Evolutionary conservation across 2,329 filamentous ascomycete species (phyloP).

Genomic region (Verticillium klebahnii): DNA sequence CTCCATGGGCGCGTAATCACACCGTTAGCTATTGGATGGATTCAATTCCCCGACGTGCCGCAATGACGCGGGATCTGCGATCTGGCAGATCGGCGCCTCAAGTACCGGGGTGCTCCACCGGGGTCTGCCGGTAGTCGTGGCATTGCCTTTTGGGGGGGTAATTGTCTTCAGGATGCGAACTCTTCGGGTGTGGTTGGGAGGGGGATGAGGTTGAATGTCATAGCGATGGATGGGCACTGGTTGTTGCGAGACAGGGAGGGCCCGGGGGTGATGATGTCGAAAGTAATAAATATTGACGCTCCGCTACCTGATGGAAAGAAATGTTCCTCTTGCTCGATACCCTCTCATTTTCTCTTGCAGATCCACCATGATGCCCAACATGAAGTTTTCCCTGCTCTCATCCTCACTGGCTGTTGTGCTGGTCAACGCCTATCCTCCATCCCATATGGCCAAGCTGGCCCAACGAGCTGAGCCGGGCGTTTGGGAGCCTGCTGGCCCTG

Average conservation of each 20-base stretch:
- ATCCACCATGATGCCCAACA: neutral
- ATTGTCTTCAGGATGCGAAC: neutral
- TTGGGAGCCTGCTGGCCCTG: conserved; percentile 2
- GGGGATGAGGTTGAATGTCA: neutral
- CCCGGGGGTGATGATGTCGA: neutral
- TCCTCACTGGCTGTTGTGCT: neutral
- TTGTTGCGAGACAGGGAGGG: neutral
- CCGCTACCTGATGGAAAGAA: neutral
- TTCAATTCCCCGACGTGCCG: neutral
- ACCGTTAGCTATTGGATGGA: neutral
- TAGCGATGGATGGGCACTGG: neutral
- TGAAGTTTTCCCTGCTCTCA: neutral
- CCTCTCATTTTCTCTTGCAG: neutral
- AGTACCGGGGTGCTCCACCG: neutral
- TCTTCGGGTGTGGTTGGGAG: neutral
- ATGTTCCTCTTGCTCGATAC: neutral
- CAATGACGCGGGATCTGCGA: neutral
- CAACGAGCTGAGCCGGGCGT: neutral
- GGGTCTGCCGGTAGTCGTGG: neutral
- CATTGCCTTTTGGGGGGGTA: neutral
- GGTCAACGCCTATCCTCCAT: neutral
- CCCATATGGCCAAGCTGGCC: neutral
- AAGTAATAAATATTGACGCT: neutral
- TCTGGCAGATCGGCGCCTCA: neutral
- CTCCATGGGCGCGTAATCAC: neutral